Evolutionary conservation across 441 rosid genomes (phyloP).

Genomic region (Gossypium trilobum): DNA sequence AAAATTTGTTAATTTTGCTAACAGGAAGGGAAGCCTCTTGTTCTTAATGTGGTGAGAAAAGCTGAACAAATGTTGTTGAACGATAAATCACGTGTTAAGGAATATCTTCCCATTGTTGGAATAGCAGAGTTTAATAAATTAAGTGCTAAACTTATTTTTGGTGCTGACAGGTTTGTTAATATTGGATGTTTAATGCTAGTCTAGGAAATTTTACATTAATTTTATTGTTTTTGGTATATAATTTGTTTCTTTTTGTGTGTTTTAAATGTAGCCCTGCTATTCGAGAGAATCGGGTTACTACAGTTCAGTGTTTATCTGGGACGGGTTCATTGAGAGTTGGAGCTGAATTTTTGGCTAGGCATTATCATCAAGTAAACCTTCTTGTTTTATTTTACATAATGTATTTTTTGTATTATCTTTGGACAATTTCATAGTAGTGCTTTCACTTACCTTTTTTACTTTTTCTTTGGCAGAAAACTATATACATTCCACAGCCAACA

Average conservation of each 20-base stretch:
- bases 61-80: conserved; percentile 82
- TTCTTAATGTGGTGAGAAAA: conserved; percentile 77
- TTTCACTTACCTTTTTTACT: conserved; percentile 2
- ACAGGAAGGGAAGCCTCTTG: conserved; percentile 95
- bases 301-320: conserved; percentile 95
- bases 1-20: background rate
- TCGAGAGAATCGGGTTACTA: conserved; percentile 64
- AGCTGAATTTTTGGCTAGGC: conserved; percentile 84
- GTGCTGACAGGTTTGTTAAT: conserved; percentile 55
- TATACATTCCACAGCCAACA: conserved; percentile 87
- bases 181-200: background rate
- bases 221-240: background rate
- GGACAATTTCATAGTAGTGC: background rate
- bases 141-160: conserved; percentile 89
- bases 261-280: conserved; percentile 59
- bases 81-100: conserved; percentile 75
- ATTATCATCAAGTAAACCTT: conserved; percentile 58
- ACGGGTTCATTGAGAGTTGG: conserved; percentile 98
- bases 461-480: conserved; percentile 47
- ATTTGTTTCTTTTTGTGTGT: background rate
- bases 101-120: conserved; percentile 91
- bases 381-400: background rate
- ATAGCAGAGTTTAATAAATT: conserved; percentile 82
- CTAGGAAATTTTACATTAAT: background rate
- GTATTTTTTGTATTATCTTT: background rate